phyloP scores from a whole-genome alignment of 2,329 filamentous ascomycete species.

The Cladosporium cucumerinum region DNA sequence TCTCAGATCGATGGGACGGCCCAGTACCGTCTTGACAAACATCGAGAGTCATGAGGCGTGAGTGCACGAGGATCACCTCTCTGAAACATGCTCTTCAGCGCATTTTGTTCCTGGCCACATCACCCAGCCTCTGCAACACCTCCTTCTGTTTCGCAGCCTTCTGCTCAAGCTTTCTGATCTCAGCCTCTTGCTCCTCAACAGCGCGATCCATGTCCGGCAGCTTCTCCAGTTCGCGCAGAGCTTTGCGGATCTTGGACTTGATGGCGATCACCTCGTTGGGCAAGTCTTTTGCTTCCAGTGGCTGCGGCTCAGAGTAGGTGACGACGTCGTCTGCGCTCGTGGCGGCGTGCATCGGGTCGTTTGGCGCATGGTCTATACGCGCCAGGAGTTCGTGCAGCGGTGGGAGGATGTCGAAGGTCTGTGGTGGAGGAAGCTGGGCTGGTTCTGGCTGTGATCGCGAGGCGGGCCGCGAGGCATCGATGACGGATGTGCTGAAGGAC shows the following conservation, averaged over 20 bases:
- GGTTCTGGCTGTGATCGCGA: slow-evolving; percentile 4
- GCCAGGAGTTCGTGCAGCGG: slow-evolving; percentile 74
- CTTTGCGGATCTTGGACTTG: slow-evolving; percentile 73
- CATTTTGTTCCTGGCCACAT: slow-evolving; percentile 7
- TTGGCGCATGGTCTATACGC: slow-evolving; percentile 51
- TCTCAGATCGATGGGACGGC: too few relatives aligned
- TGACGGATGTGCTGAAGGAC: slow-evolving; percentile 9
- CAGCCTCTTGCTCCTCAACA: slow-evolving; percentile 65
- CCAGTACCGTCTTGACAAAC: too few relatives aligned
- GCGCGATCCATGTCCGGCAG: slow-evolving; percentile 68
- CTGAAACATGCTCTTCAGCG: background rate
- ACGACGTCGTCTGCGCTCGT: slow-evolving; percentile 32
- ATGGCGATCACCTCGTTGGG: slow-evolving; percentile 68
- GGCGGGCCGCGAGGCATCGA: background rate
- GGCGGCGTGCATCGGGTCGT: slow-evolving; percentile 4
- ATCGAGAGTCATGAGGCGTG: too few relatives aligned
- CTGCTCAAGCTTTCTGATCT: slow-evolving; percentile 65
- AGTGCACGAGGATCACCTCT: background rate
- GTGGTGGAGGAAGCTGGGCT: slow-evolving; percentile 63
- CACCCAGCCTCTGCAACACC: slow-evolving; percentile 8
- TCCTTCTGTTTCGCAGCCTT: slow-evolving; percentile 56
- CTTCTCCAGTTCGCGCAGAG: slow-evolving; percentile 61
- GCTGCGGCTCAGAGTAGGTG: slow-evolving; percentile 37
- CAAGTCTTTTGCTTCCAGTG: slow-evolving; percentile 70
- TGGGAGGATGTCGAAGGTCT: slow-evolving; percentile 81